Base-by-base conservation (phyloP, 371 early-diverging fungal genomes). In the Actinomortierella wolfii region DNA sequence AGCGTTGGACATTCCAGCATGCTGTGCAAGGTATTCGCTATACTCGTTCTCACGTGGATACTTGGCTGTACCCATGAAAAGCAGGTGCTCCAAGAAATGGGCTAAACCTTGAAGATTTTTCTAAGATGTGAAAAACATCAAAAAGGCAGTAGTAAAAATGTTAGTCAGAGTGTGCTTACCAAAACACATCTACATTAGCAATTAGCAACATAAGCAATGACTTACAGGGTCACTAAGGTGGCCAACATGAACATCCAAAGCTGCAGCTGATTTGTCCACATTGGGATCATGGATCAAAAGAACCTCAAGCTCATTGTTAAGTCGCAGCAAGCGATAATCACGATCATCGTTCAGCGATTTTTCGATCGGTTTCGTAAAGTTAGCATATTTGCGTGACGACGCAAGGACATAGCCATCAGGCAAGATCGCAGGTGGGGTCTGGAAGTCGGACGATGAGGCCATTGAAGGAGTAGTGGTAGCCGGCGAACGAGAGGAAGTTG, bases 31-130 rank as follows among this genome's bases (percentile, higher is more conserved):
- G 66, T 90, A 98, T 76, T 83, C 79, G 63, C 77, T 87, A 81
- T 98, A 98, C 26, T 94, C 96, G 69, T 96, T 97, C 69, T 97
- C 98, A 50, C 82, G 79, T n/a, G 97, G 98, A 76, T 96, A 97
- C 79, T 94, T 92, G 61, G 56, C 78, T 6, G 84, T 86, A 43
- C 87, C 87, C 95, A 97, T 91, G 77, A 97, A 97, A 43, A 97
- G 81, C 73, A 99, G 76, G 77, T 99, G 99, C 76, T 99, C 99
- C 75, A 94, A 92, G 75, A 99, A 99, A 79, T 99, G 99, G 14
- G 99, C 98, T 59, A 99, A 78, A 0, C 99, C 99, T 67, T 90
- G 92, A 42, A 90, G 79, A 52, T 86, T 84, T 49, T 81, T 73
- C 80, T 81, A 75, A 13, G 18, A 11, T 2, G 18, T 29, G 47